Conservation (phyloP, 352 stramenopile genomes). For the Phytophthora cactorum region DNA sequence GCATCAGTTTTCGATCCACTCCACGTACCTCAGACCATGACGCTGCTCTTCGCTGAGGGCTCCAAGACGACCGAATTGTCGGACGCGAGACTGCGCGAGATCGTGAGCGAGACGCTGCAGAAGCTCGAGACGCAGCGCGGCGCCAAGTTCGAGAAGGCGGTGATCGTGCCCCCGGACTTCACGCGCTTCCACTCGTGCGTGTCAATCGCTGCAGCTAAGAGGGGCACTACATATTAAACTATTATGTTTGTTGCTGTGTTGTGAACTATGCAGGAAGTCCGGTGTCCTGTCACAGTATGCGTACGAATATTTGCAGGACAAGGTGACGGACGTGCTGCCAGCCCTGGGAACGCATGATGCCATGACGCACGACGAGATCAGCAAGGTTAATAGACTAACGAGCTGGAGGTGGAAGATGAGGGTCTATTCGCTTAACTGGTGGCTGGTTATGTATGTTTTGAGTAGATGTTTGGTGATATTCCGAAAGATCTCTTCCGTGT, state of each 20-base stretch:
- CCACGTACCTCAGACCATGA: conserved; percentile 44
- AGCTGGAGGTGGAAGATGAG: neutral
- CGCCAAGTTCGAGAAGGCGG: conserved; percentile 68
- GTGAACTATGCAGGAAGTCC: conserved; percentile 65
- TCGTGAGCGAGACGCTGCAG: conserved; percentile 66
- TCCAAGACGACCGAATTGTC: conserved; percentile 68
- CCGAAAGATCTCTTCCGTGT: conserved; percentile 90
- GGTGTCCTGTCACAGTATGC: conserved; percentile 94
- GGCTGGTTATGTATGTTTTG: neutral
- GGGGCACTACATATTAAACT: conserved; percentile 4
- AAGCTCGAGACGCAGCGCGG: conserved; percentile 67
- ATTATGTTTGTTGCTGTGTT: neutral
- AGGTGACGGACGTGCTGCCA: conserved; percentile 92
- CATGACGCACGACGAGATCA: conserved; percentile 95
- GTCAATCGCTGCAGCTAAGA: neutral
- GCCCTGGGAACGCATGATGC: conserved; percentile 95
- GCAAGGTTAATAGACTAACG: conserved; percentile 46
- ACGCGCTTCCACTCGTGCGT: conserved; percentile 95
- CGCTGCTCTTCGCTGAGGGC: conserved; percentile 77
- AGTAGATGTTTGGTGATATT: conserved; percentile 94
- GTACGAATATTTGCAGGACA: conserved; percentile 92
- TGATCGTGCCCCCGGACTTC: conserved; percentile 96
- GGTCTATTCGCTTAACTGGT: neutral
- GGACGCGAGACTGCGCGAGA: conserved; percentile 64
- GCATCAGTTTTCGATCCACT: conserved; percentile 18